These are phyloP conservation scores for Aspergillus pseudoviridinutans DNA, from an alignment of 2,329 filamentous ascomycete species.

Conservation along the genomic window DNA sequence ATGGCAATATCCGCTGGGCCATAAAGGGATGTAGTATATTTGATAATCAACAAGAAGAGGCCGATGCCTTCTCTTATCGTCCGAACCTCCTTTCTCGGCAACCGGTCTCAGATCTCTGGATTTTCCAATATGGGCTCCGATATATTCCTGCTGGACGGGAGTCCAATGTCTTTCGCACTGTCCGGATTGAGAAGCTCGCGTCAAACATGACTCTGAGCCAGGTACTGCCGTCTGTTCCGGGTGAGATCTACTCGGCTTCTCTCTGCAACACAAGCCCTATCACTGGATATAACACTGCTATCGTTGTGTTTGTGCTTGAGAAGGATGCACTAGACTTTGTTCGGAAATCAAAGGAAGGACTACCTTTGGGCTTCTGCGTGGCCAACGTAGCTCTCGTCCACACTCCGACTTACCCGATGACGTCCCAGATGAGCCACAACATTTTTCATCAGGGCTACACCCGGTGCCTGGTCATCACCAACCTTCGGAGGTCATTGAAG, in stretches of 20 bases:
- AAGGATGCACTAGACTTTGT: conserved; percentile 21
- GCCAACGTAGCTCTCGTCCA: conserved; percentile 21
- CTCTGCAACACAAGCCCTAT: conserved; percentile 26
- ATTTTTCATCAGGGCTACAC: conserved; percentile 22
- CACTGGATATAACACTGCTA: conserved; percentile 27
- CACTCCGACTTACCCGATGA: conserved; percentile 30
- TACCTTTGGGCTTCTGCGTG: conserved; percentile 15
- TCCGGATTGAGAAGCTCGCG: conserved; percentile 26
- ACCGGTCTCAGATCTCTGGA: conserved; percentile 13
- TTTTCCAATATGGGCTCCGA: conserved; percentile 31
- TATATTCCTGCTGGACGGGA: conserved; percentile 22
- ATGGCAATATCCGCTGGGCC: conserved; percentile 20
- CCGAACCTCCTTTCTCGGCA: conserved; percentile 7
- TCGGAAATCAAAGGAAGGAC: conserved; percentile 10
- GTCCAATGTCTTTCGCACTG: conserved; percentile 25
- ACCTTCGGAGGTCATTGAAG: conserved; percentile 7
- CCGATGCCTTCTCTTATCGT: conserved; percentile 8
- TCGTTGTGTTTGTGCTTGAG: conserved; percentile 28
- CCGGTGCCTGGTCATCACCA: conserved; percentile 21
- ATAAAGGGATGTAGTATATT: conserved; percentile 20
- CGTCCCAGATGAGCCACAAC: conserved; percentile 15
- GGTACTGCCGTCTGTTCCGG: conserved; percentile 21
- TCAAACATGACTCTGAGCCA: conserved; percentile 17
- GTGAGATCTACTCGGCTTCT: conserved; percentile 26
- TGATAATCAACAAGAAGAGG: conserved; percentile 18